Evolutionary conservation across 2,329 filamentous ascomycete species (phyloP).

Genomic region (Ascosphaera acerosa): DNA sequence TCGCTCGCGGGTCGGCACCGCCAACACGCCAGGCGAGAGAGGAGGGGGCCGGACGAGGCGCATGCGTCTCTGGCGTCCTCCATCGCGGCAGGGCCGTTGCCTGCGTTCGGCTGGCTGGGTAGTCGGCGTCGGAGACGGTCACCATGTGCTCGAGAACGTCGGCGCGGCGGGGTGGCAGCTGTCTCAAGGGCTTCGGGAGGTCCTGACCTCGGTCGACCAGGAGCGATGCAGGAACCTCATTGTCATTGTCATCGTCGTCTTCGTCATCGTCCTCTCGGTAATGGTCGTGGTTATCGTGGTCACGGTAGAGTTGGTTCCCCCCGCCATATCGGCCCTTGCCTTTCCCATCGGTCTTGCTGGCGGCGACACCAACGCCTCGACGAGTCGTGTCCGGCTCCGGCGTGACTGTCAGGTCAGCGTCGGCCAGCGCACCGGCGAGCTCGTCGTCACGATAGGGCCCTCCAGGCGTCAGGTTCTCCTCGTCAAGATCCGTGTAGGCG

Average conservation of each 20-base stretch:
- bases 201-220: constrained; percentile 28
- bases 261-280: constrained; percentile 7
- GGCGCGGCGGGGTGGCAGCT: neutral
- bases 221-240: constrained; percentile 38
- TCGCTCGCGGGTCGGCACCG: constrained; percentile 37
- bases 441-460: constrained; percentile 30
- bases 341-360: neutral
- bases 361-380: neutral
- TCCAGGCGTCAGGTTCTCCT: constrained; percentile 24
- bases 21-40: constrained; percentile 14
- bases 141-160: constrained; percentile 1
- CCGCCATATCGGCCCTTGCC: neutral
- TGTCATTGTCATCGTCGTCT: constrained; percentile 28
- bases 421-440: constrained; percentile 29
- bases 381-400: constrained; percentile 16
- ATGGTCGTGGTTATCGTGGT: constrained; percentile 2
- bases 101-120: neutral
- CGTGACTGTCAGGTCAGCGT: too few species aligned
- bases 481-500: constrained; percentile 17
- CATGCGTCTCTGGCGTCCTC: constrained; percentile 9
- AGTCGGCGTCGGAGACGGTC: constrained; percentile 8
- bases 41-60: constrained; percentile 3
- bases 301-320: neutral
- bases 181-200: constrained; percentile 7
- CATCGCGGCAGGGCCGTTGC: constrained; percentile 6